Conservation (phyloP, 805 yeast genomes). For the Priceomyces fermenticarens region DNA sequence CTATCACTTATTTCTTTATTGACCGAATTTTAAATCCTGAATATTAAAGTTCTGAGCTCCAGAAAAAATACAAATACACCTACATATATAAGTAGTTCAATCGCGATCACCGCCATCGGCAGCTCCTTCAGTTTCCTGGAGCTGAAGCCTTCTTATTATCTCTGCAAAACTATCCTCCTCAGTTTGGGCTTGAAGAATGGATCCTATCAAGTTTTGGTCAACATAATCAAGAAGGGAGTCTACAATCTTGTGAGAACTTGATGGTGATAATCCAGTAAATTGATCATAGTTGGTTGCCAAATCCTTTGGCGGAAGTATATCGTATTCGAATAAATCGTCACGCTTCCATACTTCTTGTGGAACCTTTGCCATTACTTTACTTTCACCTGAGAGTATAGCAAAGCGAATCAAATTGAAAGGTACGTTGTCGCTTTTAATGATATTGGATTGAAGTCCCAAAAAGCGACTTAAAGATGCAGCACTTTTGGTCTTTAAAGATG, state of each 20-base stretch:
- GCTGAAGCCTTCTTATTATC: slow-evolving; percentile 18
- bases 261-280: slow-evolving; percentile 21
- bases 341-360: slow-evolving; percentile 61
- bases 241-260: slow-evolving; percentile 13
- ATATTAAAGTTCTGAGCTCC: not conserved
- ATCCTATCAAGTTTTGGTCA: slow-evolving; percentile 45
- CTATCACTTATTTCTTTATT: not conserved
- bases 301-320: slow-evolving; percentile 62
- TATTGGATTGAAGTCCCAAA: slow-evolving; percentile 3
- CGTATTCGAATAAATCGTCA: slow-evolving; percentile 66
- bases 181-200: slow-evolving; percentile 36
- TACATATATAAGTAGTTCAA: not conserved
- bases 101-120: slow-evolving; percentile 6
- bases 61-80: not conserved
- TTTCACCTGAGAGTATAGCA: slow-evolving; percentile 68
- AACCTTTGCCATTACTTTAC: slow-evolving; percentile 64
- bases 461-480: slow-evolving; percentile 13
- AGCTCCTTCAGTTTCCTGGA: slow-evolving; percentile 7
- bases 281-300: slow-evolving; percentile 35
- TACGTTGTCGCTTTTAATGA: slow-evolving; percentile 22
- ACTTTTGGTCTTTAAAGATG: slow-evolving; percentile 3
- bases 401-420: slow-evolving; percentile 66
- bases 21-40: not conserved
- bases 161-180: slow-evolving; percentile 25
- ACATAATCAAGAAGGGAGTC: slow-evolving; percentile 41